These are phyloP conservation scores for Ascodesmis nigricans DNA, from an alignment of 495 filamentous ascomycete genomes.

Conservation along the genomic window DNA sequence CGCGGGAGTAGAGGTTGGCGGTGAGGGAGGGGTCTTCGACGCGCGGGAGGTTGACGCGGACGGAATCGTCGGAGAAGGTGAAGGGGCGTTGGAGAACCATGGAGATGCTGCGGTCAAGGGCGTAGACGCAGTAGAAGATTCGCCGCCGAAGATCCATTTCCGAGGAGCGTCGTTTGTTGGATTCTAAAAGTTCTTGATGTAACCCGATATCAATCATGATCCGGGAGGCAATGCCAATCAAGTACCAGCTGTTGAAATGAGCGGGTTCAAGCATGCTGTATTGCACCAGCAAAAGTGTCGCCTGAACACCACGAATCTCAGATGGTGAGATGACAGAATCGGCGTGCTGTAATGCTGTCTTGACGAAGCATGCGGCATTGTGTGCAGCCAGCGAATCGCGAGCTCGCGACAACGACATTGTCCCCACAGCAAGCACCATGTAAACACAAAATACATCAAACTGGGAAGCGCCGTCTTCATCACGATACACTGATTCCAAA, in stretches of 20 bases:
- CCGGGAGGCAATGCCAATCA: constrained; percentile 68
- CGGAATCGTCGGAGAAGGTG: constrained; percentile 78
- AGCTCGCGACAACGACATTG: constrained; percentile 44
- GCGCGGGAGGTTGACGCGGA: constrained; percentile 40
- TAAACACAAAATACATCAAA: constrained; percentile 68
- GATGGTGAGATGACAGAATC: constrained; percentile 67
- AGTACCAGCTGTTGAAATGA: constrained; percentile 76
- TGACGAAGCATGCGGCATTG: constrained; percentile 22
- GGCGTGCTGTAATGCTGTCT: constrained; percentile 43
- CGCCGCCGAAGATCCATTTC: constrained; percentile 52
- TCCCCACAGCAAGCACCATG: constrained; percentile 70
- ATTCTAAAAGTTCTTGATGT: constrained; percentile 65
- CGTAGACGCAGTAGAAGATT: constrained; percentile 71
- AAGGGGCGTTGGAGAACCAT: constrained; percentile 61
- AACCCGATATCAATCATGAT: constrained; percentile 70
- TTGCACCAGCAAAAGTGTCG: constrained; percentile 59
- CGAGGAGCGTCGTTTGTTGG: constrained; percentile 34
- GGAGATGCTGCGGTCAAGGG: constrained; percentile 61
- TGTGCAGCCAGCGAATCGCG: constrained; percentile 20
- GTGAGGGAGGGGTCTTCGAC: constrained; percentile 9
- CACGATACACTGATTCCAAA: constrained; percentile 55
- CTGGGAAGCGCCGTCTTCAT: constrained; percentile 38
- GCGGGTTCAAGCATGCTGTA: constrained; percentile 73
- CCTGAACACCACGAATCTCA: constrained; percentile 60
- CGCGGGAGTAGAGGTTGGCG: constrained; percentile 11